Percentiles rank a stretch among this genome's conserved stretches.
Conservation (phyloP, 1,284 basidiomycete genomes). For the Stereum hirsutum region DNA sequence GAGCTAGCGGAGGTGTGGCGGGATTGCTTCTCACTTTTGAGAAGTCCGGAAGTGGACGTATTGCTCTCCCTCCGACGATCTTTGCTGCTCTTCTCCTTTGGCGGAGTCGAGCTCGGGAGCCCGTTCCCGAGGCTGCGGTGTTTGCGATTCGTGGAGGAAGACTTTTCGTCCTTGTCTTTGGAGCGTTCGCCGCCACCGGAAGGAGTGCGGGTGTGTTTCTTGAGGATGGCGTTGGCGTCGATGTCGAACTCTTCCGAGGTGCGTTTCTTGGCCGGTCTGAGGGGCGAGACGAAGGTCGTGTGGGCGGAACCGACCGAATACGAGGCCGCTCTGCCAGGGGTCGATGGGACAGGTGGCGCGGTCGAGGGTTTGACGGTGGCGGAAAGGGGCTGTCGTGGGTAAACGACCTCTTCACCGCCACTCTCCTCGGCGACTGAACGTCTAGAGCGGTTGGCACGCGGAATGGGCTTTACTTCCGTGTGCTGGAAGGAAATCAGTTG, state of each 20-base stretch:
- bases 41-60: conserved; percentile 30
- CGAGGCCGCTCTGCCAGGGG: neutral
- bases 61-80: conserved; percentile 61
- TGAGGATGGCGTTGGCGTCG: conserved; percentile 58
- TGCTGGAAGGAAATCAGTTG: conserved; percentile 16
- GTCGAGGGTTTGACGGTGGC: conserved; percentile 10
- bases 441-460: conserved; percentile 41
- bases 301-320: conserved; percentile 38
- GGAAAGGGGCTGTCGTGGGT: conserved; percentile 50
- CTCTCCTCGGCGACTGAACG: conserved; percentile 70
- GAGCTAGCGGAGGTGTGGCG: conserved; percentile 61
- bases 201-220: conserved; percentile 25
- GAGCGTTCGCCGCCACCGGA: conserved; percentile 18
- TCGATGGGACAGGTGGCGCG: neutral
- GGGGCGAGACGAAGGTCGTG: conserved; percentile 45
- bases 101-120: conserved; percentile 26
- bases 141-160: conserved; percentile 45
- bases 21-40: conserved; percentile 34
- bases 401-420: conserved; percentile 76
- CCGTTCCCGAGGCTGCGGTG: conserved; percentile 65
- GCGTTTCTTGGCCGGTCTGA: conserved; percentile 59
- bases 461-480: conserved; percentile 29
- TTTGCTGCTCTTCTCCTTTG: conserved; percentile 40
- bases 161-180: conserved; percentile 43
- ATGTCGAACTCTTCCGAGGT: conserved; percentile 77